phyloP scores from a whole-genome alignment of 2,329 filamentous ascomycete genomes.

The Botryotinia calthae region DNA sequence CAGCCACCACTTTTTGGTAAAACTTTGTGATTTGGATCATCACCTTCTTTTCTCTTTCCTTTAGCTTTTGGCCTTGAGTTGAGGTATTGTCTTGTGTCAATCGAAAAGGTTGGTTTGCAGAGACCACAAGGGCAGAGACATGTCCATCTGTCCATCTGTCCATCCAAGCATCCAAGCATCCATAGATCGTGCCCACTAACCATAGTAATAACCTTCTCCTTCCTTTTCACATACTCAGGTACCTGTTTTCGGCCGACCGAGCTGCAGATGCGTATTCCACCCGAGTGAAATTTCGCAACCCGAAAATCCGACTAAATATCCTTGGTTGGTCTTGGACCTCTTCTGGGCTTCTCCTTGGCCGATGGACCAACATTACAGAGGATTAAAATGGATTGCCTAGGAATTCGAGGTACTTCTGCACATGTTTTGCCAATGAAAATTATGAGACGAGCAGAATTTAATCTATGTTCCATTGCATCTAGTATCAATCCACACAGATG shows the following conservation, averaged over 20 bases:
- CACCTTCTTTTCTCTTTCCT: not conserved
- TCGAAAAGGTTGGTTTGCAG: not conserved
- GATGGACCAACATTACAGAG: not conserved
- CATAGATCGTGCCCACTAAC: not conserved
- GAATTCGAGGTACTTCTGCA: too few relatives aligned
- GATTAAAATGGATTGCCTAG: not conserved
- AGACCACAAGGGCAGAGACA: not conserved
- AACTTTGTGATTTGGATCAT: not conserved
- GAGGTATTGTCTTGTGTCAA: not conserved
- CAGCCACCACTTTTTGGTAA: not conserved
- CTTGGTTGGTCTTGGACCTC: not conserved
- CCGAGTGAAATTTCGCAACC: not conserved
- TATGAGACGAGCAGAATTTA: not conserved
- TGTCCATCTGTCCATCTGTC: not conserved
- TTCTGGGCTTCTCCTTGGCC: constrained; percentile 7
- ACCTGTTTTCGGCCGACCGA: not conserved
- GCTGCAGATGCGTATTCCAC: not conserved
- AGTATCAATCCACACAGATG: not conserved
- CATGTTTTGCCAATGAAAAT: not conserved
- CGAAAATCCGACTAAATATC: not conserved
- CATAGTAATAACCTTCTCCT: not conserved
- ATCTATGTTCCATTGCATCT: not conserved
- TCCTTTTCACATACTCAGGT: not conserved
- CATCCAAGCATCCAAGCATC: not conserved
- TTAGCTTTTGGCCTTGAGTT: not conserved